These are phyloP conservation scores for Pachysandra terminalis DNA, from an alignment of 164 flowering plant genomes.

Conservation along the genomic window DNA sequence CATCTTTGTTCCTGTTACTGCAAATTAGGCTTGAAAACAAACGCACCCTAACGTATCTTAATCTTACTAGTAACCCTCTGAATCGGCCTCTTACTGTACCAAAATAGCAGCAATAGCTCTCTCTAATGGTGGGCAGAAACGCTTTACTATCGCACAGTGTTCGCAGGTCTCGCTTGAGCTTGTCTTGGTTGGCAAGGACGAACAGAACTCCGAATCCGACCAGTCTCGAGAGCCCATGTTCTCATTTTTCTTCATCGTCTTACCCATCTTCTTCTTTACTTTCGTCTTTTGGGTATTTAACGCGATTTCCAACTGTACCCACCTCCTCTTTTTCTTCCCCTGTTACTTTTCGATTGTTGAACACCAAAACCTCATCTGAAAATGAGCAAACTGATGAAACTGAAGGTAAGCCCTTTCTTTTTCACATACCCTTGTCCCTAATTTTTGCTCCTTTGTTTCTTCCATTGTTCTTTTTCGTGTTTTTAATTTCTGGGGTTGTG, in stretches of 20 bases:
- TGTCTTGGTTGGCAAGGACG: background rate
- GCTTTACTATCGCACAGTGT: background rate
- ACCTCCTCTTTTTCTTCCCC: conserved; percentile 15
- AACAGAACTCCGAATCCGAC: background rate
- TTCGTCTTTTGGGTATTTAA: conserved; percentile 3
- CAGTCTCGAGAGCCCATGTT: background rate
- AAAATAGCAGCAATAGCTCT: background rate
- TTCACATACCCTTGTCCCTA: background rate
- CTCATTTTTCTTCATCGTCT: background rate
- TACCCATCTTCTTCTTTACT: background rate
- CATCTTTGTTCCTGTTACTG: no score
- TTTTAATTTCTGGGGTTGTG: background rate
- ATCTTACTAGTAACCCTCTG: no score
- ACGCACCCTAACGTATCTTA: no score
- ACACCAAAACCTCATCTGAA: conserved; percentile 5
- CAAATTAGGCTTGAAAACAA: no score
- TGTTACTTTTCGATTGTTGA: conserved; percentile 12
- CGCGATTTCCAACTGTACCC: conserved; percentile 8
- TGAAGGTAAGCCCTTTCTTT: conserved; percentile 11
- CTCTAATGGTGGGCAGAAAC: conserved; percentile 4
- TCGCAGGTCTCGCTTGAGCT: conserved; percentile 1
- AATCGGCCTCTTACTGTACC: no score
- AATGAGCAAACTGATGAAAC: conserved; percentile 5
- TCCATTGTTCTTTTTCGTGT: background rate
- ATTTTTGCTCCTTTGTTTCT: background rate